Percentiles rank a stretch among this genome's conserved stretches.
phyloP scores from a whole-genome alignment of 2,329 filamentous ascomycete genomes.

The Xylaria polymorpha region DNA sequence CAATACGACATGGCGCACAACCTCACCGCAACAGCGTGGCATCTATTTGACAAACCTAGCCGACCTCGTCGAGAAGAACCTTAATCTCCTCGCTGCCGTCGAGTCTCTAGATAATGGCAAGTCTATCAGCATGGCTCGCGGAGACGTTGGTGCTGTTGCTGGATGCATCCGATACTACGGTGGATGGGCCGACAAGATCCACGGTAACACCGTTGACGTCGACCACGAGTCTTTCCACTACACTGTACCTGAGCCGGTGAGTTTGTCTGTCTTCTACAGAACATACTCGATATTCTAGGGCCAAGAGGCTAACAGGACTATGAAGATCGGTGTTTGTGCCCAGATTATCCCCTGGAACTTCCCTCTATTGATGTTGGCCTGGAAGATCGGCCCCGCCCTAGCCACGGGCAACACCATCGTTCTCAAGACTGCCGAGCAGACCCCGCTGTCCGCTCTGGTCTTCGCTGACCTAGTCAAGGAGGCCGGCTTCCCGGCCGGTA shows the following conservation, averaged over 20 bases:
- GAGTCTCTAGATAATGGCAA: constrained; percentile 93
- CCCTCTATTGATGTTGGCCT: constrained; percentile 81
- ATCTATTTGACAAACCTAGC: constrained; percentile 79
- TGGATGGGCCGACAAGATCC: constrained; percentile 92
- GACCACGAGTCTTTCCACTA: constrained; percentile 84
- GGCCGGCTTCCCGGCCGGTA: constrained; percentile 82
- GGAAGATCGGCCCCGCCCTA: constrained; percentile 83
- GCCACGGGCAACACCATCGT: constrained; percentile 78
- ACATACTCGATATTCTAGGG: not conserved
- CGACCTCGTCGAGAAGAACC: constrained; percentile 81
- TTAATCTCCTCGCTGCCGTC: constrained; percentile 79
- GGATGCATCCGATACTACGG: constrained; percentile 86
- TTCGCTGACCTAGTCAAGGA: constrained; percentile 75
- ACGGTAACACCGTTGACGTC: constrained; percentile 87
- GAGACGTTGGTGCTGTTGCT: constrained; percentile 75
- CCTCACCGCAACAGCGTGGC: constrained; percentile 77
- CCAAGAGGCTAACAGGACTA: constrained; percentile 27
- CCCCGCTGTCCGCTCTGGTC: constrained; percentile 75
- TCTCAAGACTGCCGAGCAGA: constrained; percentile 82
- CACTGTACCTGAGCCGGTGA: constrained; percentile 78
- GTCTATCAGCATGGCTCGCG: constrained; percentile 79
- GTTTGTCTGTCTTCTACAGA: constrained; percentile 42
- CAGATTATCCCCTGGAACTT: constrained; percentile 95
- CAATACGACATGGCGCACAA: constrained; percentile 75
- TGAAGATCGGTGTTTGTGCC: constrained; percentile 65